Evolutionary conservation across 2,329 filamentous ascomycete species (phyloP), one percentile per base, ranked within the genome.

Genomic region (Colletotrichum abscissum): DNA sequence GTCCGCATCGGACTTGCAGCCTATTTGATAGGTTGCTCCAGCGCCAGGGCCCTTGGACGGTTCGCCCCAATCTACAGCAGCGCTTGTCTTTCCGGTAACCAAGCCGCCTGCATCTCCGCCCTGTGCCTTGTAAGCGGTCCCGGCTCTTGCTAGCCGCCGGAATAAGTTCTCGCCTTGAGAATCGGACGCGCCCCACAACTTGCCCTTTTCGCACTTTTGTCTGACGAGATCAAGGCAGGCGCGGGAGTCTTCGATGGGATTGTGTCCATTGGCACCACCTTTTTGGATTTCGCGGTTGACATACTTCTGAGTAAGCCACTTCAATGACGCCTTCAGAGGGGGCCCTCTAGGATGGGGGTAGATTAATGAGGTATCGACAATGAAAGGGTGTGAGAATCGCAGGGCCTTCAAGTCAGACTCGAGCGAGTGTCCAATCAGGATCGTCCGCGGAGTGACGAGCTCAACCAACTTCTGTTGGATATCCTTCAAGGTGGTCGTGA

Each of bases 151-250:
- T 4, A 99, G 88, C 11, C 96, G 91, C 77, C 92, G 93, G 86
- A 98, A 99, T 63, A 99, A 91, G 77, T 95, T 96, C 84, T 99
- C 97, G 54, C 92, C 92, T 58, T 92, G 92, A 2, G 91, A 88
- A 56, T 97, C 95, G 63, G 91, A 91, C 0, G 92, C 93, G 46
- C 95, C 97, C 94, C 95, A 99, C 28, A 87, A 84, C 76, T 93
- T 94, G 54, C 97, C 97, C 83, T 94, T 97, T 81, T 98, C 95
- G 81, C 96, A 98, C 82, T 99, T 99, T 80, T 96, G 92, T 82
- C 97, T 97, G 60, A 98, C 91, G 1, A 99, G 92, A 78, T 98
- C 95, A 16, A 99, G 91, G 76, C 95, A 97, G 3, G 97, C 95
- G 76, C 89, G 92, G 16, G 97, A 95, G 81, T 99, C 97, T 82